Percentiles rank a stretch among this genome's conserved stretches.
Evolutionary conservation across 2,329 filamentous ascomycete species (phyloP).

Genomic region (Daldinia eschscholtzii): DNA sequence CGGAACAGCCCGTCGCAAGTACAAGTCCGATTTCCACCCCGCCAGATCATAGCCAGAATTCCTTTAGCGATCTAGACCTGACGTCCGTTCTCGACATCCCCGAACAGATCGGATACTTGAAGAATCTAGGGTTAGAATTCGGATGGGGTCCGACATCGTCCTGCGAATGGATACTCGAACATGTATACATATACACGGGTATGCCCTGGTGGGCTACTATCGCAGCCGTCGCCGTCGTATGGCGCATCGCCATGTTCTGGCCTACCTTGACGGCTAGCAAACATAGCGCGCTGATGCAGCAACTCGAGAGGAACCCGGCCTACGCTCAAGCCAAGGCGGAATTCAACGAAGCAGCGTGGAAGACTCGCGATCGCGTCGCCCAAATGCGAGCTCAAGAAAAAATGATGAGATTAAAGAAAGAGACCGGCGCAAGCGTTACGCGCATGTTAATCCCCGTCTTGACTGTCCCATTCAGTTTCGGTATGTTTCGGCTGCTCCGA

Average conservation of each 20-base stretch:
- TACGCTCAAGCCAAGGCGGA: conserved; percentile 65
- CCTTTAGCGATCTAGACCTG: conserved; percentile 52
- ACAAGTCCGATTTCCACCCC: conserved; percentile 28
- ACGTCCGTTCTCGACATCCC: conserved; percentile 70
- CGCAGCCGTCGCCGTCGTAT: conserved; percentile 70
- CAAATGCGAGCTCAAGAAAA: conserved; percentile 62
- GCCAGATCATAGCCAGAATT: conserved; percentile 50
- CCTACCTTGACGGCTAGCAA: conserved; percentile 73
- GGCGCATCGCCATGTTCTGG: conserved; percentile 76
- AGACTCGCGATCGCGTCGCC: conserved; percentile 60
- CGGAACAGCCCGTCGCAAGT: neutral
- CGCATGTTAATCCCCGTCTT: conserved; percentile 68
- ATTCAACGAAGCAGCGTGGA: conserved; percentile 59
- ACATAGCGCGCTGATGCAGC: conserved; percentile 70
- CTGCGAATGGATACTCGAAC: conserved; percentile 83
- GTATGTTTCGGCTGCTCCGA: conserved; percentile 81
- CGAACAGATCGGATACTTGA: conserved; percentile 84
- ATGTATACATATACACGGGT: conserved; percentile 80
- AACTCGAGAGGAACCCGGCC: conserved; percentile 66
- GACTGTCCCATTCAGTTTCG: conserved; percentile 77
- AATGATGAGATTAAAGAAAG: conserved; percentile 64
- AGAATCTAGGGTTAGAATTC: conserved; percentile 86
- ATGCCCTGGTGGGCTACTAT: conserved; percentile 88
- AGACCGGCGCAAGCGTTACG: conserved; percentile 66
- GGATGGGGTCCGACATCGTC: conserved; percentile 82